A percentile compares a stretch with the other conserved stretches of the same genome.
phyloP scores from a whole-genome alignment of 1,139 yeast genomes.

The Zygoascus sp. region DNA sequence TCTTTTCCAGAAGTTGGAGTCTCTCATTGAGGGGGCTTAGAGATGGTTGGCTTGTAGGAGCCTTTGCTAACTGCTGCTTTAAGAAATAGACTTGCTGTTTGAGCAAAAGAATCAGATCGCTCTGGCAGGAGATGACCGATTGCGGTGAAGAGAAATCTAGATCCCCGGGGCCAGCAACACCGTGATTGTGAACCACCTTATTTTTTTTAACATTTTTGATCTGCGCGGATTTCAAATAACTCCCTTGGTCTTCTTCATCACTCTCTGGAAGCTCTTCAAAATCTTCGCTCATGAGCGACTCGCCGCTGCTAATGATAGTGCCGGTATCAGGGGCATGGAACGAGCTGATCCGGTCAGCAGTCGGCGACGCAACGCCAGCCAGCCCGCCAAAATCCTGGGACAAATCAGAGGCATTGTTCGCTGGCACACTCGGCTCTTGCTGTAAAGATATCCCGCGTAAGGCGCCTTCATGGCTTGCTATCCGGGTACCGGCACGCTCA shows the following conservation, averaged over 20 bases:
- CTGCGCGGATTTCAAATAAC: too few relatives aligned
- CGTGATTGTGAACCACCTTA: too few relatives aligned
- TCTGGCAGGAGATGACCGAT: slow-evolving; percentile 2
- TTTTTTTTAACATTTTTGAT: too few relatives aligned
- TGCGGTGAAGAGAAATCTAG: too few relatives aligned
- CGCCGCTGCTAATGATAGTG: neutral
- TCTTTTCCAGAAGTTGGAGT: neutral
- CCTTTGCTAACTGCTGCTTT: neutral
- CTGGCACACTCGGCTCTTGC: too few relatives aligned
- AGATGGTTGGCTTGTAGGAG: neutral
- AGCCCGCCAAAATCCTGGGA: too few relatives aligned
- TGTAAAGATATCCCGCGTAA: too few relatives aligned
- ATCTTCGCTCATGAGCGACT: neutral
- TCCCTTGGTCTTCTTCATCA: neutral
- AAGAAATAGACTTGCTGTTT: slow-evolving; percentile 8
- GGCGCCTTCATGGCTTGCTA: too few relatives aligned
- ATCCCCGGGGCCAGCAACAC: too few relatives aligned
- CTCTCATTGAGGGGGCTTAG: neutral
- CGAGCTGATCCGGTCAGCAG: too few relatives aligned
- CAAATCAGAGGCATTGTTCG: neutral
- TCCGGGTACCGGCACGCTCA: neutral
- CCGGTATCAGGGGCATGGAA: neutral
- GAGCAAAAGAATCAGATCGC: slow-evolving; percentile 4
- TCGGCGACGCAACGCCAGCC: too few relatives aligned
- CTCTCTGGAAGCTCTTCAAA: neutral